Base-by-base conservation (phyloP, 768 basidiomycete species). In the Mycena rosella region DNA sequence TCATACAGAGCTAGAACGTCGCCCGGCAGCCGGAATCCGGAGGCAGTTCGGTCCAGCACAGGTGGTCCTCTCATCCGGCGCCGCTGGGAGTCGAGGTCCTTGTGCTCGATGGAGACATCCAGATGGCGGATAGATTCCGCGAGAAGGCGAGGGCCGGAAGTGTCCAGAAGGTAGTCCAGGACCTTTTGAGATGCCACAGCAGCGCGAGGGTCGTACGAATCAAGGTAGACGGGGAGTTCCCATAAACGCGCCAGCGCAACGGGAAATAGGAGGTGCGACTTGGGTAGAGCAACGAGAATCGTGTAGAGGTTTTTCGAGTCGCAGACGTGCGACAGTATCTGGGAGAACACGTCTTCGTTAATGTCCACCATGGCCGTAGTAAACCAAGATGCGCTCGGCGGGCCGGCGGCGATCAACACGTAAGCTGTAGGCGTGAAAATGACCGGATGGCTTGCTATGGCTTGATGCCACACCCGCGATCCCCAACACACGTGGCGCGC, bases 171-270 rank as follows among this genome's bases (percentile, higher is more conserved):
- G 30, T 52, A 61, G 22, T 61, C 38, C 10, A 61, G 59, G 3
- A 67, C 55, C 32, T 38, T 29, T 15, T 65, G 49, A 17, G 69
- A 70, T 18, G 64, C 64, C 15, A 30, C 60, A 13, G 64, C 47
- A 32, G 55, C 24, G 15, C 27, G 24, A 22, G 60, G 34, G 60
- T 62, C 47, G 42, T 58, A 63, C 8, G 69, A 62, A 20, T 70
- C 69, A 18, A 70, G 44, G 29, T 66, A 58, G 40, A 70, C 36
- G 15, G 69, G 69, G 15, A 65, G 29, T 55, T 66, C 63, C 53
- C 53, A 63, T 17, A 65, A 30, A 36, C 69, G 69, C 26, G 60
- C 49, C 17, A 65, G 49, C 2, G 64, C 69, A 1, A 38, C 42
- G 18, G 64, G 55, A 29, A 62, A 65, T 3, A 70, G 55, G 18